Evolutionary conservation across 1,284 basidiomycete genomes (phyloP).

Genomic region (Pseudozyma hubeiensis): DNA sequence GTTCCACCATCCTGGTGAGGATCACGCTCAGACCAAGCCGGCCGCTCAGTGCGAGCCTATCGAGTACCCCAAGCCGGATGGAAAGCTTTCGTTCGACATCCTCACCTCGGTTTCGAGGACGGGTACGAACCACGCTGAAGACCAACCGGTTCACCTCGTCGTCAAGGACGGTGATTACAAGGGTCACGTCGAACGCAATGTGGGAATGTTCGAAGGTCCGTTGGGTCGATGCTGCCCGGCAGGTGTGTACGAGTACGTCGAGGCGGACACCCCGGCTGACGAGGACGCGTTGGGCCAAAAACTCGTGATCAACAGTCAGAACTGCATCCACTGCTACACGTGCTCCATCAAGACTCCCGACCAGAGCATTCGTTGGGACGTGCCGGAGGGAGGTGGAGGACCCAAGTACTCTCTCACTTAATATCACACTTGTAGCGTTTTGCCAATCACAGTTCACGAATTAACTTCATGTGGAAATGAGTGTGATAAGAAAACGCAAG

Average conservation of each 20-base stretch:
- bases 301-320: slow-evolving; percentile 94
- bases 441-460: too few species aligned
- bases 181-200: slow-evolving; percentile 78
- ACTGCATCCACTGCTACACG: slow-evolving; percentile 69
- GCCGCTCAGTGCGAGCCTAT: slow-evolving; percentile 79
- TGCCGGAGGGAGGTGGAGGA: slow-evolving; percentile 67
- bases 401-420: slow-evolving; percentile 66
- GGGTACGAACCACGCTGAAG: slow-evolving; percentile 95
- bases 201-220: slow-evolving; percentile 81
- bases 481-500: background rate
- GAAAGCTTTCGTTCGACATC: slow-evolving; percentile 92
- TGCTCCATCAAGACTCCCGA: slow-evolving; percentile 67
- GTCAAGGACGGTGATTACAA: slow-evolving; percentile 72
- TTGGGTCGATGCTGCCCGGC: slow-evolving; percentile 92
- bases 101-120: slow-evolving; percentile 90
- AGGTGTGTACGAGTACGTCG: slow-evolving; percentile 96
- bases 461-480: too few species aligned
- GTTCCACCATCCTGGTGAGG: slow-evolving; percentile 78
- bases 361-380: slow-evolving; percentile 64
- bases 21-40: slow-evolving; percentile 73
- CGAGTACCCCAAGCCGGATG: slow-evolving; percentile 88
- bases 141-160: slow-evolving; percentile 88
- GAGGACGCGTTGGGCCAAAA: slow-evolving; percentile 79
- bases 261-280: slow-evolving; percentile 73
- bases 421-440: background rate